Percentiles rank a stretch among this genome's conserved stretches.
phyloP scores from a whole-genome alignment of 192 early-diverging fungal genomes.

The Diversispora eburnea region DNA sequence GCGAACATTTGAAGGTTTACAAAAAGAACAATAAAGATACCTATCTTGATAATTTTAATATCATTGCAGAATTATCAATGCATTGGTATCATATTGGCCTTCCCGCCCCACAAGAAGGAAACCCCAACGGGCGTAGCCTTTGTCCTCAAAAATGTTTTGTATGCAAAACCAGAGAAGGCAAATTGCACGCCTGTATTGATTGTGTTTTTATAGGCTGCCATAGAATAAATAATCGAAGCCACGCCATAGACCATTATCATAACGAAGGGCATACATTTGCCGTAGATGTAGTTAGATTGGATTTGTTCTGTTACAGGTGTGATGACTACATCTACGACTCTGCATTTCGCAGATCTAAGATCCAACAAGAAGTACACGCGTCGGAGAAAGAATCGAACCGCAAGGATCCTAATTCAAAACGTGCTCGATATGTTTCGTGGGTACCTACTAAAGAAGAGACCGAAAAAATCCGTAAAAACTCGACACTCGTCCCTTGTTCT shows the following conservation, averaged over 20 bases:
- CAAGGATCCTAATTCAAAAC: slow-evolving; percentile 51
- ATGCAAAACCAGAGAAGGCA: background rate
- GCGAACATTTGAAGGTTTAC: background rate
- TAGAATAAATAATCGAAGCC: slow-evolving; percentile 44
- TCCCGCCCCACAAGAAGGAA: background rate
- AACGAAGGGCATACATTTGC: background rate
- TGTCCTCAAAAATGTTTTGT: slow-evolving; percentile 5
- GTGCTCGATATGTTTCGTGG: slow-evolving; percentile 51
- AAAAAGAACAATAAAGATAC: background rate
- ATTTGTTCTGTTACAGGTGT: slow-evolving; percentile 15
- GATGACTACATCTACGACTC: slow-evolving; percentile 34
- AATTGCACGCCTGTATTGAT: slow-evolving; percentile 80
- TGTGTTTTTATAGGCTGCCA: slow-evolving; percentile 82
- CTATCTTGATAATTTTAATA: slow-evolving; percentile 1
- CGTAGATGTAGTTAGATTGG: slow-evolving; percentile 25
- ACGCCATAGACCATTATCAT: slow-evolving; percentile 31
- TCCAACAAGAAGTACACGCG: background rate
- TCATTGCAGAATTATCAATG: slow-evolving; percentile 17
- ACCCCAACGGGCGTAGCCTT: background rate
- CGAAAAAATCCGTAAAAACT: slow-evolving; percentile 41
- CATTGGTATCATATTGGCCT: slow-evolving; percentile 3
- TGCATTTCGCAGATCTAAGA: background rate
- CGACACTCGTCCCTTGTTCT: slow-evolving; percentile 34
- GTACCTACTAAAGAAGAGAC: slow-evolving; percentile 45
- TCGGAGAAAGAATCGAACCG: slow-evolving; percentile 37